phyloP scores from a whole-genome alignment of 1,284 basidiomycete species.

The Coniophora puteana region DNA sequence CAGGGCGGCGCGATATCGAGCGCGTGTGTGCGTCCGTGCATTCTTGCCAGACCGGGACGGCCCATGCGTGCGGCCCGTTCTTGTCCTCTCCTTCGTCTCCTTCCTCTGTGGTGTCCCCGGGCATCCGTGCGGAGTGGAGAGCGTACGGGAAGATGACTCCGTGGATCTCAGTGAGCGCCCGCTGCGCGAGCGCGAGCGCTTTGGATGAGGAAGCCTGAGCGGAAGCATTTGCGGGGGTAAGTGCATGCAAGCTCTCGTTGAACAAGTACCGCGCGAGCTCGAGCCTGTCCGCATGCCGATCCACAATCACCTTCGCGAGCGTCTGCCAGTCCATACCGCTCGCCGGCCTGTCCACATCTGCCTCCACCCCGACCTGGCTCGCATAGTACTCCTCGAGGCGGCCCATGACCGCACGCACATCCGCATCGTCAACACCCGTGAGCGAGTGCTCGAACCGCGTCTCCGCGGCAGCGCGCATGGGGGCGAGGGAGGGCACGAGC shows the following conservation, averaged over 20 bases:
- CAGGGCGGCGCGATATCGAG: slow-evolving; percentile 15
- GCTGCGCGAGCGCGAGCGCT: too few species aligned
- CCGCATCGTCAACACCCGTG: slow-evolving; percentile 23
- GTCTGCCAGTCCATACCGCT: slow-evolving; percentile 43
- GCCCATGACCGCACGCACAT: slow-evolving; percentile 13
- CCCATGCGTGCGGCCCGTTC: too few species aligned
- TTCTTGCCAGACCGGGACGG: slow-evolving; percentile 19
- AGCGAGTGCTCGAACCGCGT: slow-evolving; percentile 27
- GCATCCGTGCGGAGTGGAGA: slow-evolving; percentile 17
- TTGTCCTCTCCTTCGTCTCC: too few species aligned
- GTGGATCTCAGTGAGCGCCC: slow-evolving; percentile 3
- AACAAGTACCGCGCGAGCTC: slow-evolving; percentile 36
- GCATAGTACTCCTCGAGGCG: too few species aligned
- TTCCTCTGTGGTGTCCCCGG: slow-evolving; percentile 7
- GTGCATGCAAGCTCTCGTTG: slow-evolving; percentile 16
- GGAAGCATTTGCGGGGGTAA: slow-evolving; percentile 3
- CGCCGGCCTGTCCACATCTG: slow-evolving; percentile 14
- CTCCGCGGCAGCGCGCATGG: slow-evolving; percentile 20
- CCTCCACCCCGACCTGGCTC: slow-evolving; percentile 20
- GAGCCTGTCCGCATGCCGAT: slow-evolving; percentile 41
- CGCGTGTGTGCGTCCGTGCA: slow-evolving; percentile 35
- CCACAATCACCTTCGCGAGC: slow-evolving; percentile 35
- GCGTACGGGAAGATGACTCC: slow-evolving; percentile 38
- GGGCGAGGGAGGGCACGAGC: slow-evolving; percentile 25
- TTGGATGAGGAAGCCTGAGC: too few species aligned